phyloP scores from a whole-genome alignment of 202 grass and related monocot species.

The Carex arenaria region DNA sequence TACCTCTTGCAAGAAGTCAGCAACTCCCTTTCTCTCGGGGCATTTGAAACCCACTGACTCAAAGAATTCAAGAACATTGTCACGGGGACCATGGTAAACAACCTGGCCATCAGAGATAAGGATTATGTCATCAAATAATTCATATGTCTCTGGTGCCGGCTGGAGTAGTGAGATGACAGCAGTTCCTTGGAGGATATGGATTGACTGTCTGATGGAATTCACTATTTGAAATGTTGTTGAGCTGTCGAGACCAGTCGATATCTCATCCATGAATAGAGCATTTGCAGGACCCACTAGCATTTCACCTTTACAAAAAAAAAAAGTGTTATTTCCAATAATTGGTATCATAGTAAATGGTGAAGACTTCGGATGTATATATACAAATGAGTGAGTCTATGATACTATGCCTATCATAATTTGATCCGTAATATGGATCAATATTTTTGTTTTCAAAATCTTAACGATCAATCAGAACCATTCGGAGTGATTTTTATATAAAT shows the following conservation, averaged over 20 bases:
- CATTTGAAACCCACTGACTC: too few relatives aligned
- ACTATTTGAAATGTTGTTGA: conserved; percentile 54
- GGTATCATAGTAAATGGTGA: not conserved
- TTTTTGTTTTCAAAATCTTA: too few relatives aligned
- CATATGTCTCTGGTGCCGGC: conserved; percentile 48
- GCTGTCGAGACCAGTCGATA: conserved; percentile 58
- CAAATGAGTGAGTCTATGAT: not conserved
- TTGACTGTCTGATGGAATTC: conserved; percentile 37
- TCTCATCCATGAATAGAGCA: conserved; percentile 68
- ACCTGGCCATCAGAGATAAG: conserved; percentile 48
- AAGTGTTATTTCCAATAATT: not conserved
- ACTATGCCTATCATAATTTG: too few relatives aligned
- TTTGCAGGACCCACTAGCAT: conserved; percentile 55
- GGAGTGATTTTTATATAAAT: too few relatives aligned
- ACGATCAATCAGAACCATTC: too few relatives aligned
- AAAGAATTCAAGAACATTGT: conserved; percentile 42
- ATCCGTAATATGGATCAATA: too few relatives aligned
- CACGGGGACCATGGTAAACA: conserved; percentile 47
- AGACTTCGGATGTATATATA: not conserved
- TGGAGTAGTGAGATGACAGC: conserved; percentile 52
- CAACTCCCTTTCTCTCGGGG: too few relatives aligned
- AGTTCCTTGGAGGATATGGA: conserved; percentile 46
- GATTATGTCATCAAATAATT: conserved; percentile 60
- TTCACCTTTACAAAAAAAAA: conserved; percentile 39
- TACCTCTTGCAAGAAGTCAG: too few relatives aligned